Base-by-base conservation (phyloP, 1,284 basidiomycete genomes). In the Trichosporon ovoides region DNA sequence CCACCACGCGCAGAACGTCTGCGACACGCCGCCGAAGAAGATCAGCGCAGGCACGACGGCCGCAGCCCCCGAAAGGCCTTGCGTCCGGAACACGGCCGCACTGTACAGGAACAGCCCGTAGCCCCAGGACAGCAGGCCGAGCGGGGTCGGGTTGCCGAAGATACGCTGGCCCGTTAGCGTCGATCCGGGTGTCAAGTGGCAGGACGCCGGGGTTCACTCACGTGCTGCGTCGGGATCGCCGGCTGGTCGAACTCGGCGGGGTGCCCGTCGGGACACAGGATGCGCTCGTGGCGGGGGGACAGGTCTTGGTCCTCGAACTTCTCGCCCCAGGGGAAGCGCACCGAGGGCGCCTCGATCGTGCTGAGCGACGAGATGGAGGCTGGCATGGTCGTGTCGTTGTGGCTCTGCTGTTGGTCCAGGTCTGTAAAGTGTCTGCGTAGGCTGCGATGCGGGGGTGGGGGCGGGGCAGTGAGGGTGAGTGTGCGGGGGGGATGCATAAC, bases 1-100 rank as follows among this genome's bases (percentile, higher is more conserved):
- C 52, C 52, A 53, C 52, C 52, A 53, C 11, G 37, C 52, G 52
- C 52, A 53, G 24, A 53, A 52, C 14, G 51, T 52, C 14, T 52
- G 51, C 24, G 51, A 52, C 10, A 52, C 24, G 51, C 51, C 51
- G 22, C 51, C 51, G 36, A 52, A 52, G 35, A 52, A 38, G 51
- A 52, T 48, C 6, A 48, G 43, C 5, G 43, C 22, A 14, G 43
- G 43, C 22, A 48, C 28, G 14, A 24, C 43, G 6, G 43, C 43
- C 14, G 43, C 22, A 7, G n/a, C 16, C 1, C 22, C 28, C 14
- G 16, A 24, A 16, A 48, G 43, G 24, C 43, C 43, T 9, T 48
- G 43, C 14, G 28, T 24, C 14, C 35, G 52, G n/a, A 53, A 22
- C 6, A 31, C 33, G 28, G 28, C 13, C 3, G 38, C 18, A 1